These are phyloP conservation scores for Agastache rugosa DNA, from an alignment of 257 asterid genomes.

Conservation along the genomic window DNA sequence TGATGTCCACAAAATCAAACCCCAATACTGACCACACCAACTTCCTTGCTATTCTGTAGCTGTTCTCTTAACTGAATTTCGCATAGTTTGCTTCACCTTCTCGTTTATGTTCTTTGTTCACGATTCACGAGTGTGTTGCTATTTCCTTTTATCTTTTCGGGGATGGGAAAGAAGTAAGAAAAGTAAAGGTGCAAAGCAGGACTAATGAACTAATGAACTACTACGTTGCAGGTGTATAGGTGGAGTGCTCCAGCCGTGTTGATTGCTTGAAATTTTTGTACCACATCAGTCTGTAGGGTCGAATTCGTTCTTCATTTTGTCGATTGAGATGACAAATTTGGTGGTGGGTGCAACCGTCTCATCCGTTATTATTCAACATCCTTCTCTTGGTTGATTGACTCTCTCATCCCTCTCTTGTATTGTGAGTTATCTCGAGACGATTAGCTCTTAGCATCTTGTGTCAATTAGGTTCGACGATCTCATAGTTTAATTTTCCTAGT, in stretches of 20 bases:
- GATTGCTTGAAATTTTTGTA: constrained; percentile 38
- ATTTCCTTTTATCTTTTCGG: background rate
- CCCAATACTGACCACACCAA: background rate
- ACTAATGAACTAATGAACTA: background rate
- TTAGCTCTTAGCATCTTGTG: constrained; percentile 23
- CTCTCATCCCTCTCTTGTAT: constrained; percentile 34
- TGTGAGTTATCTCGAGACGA: constrained; percentile 21
- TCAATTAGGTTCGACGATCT: constrained; percentile 19
- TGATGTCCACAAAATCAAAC: background rate
- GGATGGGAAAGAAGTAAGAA: constrained; percentile 10
- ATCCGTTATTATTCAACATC: background rate
- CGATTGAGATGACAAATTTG: constrained; percentile 20
- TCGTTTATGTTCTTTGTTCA: background rate
- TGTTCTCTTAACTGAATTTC: background rate
- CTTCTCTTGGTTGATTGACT: constrained; percentile 25
- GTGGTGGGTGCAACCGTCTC: constrained; percentile 31
- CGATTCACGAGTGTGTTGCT: constrained; percentile 1
- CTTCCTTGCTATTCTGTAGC: background rate
- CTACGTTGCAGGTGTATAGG: constrained; percentile 47
- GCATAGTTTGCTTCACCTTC: background rate
- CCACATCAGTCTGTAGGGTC: constrained; percentile 38
- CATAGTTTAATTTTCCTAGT: constrained; percentile 31
- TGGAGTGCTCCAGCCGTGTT: constrained; percentile 35
- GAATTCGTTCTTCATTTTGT: constrained; percentile 29
- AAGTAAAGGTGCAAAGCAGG: background rate